phyloP scores from a whole-genome alignment of 2,329 filamentous ascomycete species.

The Scytalidium lignicola region DNA sequence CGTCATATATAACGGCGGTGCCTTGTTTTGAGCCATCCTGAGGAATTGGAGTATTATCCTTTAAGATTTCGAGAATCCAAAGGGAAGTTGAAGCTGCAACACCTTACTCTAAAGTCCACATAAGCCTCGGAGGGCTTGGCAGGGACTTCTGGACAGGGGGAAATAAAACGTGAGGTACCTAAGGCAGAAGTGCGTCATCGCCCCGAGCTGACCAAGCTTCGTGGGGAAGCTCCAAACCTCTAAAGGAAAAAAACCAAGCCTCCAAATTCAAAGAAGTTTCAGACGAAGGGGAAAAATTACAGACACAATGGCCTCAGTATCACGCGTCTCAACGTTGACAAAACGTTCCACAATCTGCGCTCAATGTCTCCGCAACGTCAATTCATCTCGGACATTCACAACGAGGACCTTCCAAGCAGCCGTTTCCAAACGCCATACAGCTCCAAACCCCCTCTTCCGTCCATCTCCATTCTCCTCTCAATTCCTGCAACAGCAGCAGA shows the following conservation, averaged over 20 bases:
- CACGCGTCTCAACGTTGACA: constrained; percentile 9
- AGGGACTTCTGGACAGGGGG: not conserved
- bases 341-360: constrained; percentile 4
- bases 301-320: constrained; percentile 15
- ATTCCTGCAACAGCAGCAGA: not conserved
- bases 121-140: not conserved
- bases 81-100: not conserved
- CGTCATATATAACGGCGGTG: constrained; percentile 6
- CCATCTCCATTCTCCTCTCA: constrained; percentile 1
- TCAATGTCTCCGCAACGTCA: constrained; percentile 8
- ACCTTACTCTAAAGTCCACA: not conserved
- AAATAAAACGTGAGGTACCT: not conserved
- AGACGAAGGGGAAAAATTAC: not conserved
- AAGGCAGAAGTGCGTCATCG: not conserved
- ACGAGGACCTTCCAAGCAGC: not conserved
- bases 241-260: not conserved
- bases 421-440: not conserved
- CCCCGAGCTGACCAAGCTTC: not conserved
- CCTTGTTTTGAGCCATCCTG: constrained; percentile 6
- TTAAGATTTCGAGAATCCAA: not conserved
- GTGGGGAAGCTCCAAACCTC: not conserved
- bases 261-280: too few species aligned
- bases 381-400: not conserved
- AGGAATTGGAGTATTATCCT: not conserved
- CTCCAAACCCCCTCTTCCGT: not conserved